A percentile compares a stretch with the other conserved stretches of the same genome.
These are phyloP conservation scores for Salvia rosmarinus DNA, from an alignment of 257 asterid species.

Conservation along the genomic window DNA sequence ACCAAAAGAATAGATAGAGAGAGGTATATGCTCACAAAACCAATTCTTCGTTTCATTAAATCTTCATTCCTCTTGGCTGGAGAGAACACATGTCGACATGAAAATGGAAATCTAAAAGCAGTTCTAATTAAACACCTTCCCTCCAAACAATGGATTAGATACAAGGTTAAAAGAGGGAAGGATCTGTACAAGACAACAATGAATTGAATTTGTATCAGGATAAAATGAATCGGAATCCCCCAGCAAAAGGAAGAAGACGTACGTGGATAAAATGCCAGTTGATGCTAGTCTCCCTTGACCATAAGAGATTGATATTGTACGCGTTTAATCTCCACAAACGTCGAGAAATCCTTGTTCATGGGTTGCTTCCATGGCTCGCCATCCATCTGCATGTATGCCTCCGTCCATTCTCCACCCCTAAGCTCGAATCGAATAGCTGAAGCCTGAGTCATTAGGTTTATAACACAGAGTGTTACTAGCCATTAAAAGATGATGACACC, in stretches of 20 bases:
- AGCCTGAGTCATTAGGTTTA: slow-evolving; percentile 48
- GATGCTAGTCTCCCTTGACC: slow-evolving; percentile 60
- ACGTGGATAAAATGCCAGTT: background rate
- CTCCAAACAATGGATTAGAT: slow-evolving; percentile 39
- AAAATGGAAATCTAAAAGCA: slow-evolving; percentile 26
- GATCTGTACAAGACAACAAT: slow-evolving; percentile 49
- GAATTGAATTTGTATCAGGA: slow-evolving; percentile 33
- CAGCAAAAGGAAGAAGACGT: background rate
- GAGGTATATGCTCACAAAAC: background rate
- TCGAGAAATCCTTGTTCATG: slow-evolving; percentile 65
- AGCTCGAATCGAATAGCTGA: slow-evolving; percentile 82
- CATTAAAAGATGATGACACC: too few species aligned
- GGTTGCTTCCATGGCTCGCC: slow-evolving; percentile 98
- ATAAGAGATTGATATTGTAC: slow-evolving; percentile 70
- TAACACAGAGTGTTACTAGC: too few species aligned
- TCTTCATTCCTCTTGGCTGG: slow-evolving; percentile 11
- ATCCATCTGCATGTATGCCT: slow-evolving; percentile 91
- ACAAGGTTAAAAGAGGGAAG: slow-evolving; percentile 36
- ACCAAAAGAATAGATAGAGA: background rate
- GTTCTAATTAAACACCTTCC: slow-evolving; percentile 14
- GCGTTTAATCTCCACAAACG: slow-evolving; percentile 67
- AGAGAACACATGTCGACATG: slow-evolving; percentile 4
- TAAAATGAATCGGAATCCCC: slow-evolving; percentile 22
- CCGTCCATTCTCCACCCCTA: slow-evolving; percentile 89
- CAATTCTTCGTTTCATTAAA: slow-evolving; percentile 13